Percentiles rank a stretch among this genome's conserved stretches.
Evolutionary conservation across 441 rosid genomes (phyloP).

Genomic region (Cnidoscolus chayamansa): DNA sequence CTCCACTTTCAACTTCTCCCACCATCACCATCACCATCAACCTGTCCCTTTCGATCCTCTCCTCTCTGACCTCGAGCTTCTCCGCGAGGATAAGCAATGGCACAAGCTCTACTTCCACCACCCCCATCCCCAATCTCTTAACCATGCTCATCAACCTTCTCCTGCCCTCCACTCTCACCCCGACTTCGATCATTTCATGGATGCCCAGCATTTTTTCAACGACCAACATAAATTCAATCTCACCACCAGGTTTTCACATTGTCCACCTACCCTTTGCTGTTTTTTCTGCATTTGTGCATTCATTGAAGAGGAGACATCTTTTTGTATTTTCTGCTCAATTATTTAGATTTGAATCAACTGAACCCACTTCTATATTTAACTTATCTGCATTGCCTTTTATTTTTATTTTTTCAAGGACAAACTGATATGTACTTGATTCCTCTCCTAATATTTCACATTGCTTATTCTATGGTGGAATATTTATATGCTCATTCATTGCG

Average conservation of each 20-base stretch:
- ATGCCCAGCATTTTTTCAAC: conserved; percentile 89
- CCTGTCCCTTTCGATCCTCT: conserved; percentile 77
- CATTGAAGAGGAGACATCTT: too few relatives aligned
- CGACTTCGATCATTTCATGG: conserved; percentile 42
- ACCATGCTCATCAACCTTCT: conserved; percentile 28
- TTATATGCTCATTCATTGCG: conserved; percentile 8
- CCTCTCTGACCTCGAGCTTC: conserved; percentile 84
- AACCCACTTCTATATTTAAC: too few relatives aligned
- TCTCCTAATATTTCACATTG: too few relatives aligned
- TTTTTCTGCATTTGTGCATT: too few relatives aligned
- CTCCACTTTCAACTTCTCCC: conserved; percentile 53
- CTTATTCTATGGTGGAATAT: too few relatives aligned
- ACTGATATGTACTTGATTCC: not conserved
- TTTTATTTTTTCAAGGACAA: too few relatives aligned
- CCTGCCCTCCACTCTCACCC: conserved; percentile 37
- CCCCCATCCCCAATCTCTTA: conserved; percentile 51
- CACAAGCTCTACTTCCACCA: conserved; percentile 63
- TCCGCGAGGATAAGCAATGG: conserved; percentile 83
- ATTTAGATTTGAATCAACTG: too few relatives aligned
- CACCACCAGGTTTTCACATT: conserved; percentile 50
- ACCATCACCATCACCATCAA: conserved; percentile 37
- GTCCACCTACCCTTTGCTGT: too few relatives aligned
- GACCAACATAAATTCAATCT: conserved; percentile 79
- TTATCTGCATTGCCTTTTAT: not conserved
- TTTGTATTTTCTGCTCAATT: too few relatives aligned